Evolutionary conservation across 129 eudicot genomes (phyloP), one percentile per base, ranked within the genome.

Genomic region (Pittosporum tobira): DNA sequence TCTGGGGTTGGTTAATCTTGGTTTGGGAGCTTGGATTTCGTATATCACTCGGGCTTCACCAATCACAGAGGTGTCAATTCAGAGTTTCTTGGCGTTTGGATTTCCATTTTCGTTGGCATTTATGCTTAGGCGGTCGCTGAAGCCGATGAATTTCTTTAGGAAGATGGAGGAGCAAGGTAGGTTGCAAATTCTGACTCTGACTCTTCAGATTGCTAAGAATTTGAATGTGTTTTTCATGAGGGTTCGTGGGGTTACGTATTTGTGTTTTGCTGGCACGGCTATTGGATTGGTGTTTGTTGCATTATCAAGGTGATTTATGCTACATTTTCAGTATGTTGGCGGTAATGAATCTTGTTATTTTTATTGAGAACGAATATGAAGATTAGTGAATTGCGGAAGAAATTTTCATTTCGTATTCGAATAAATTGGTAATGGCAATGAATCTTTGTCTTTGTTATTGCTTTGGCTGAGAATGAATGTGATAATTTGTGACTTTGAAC

Each of bases 121-220:
- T 36, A 62, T 81, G 81, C 27, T 81, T 55, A 66, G 88, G 71
- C 59, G 52, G 25, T 42, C 88, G 0, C 25, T 81, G 81, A 81
- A 81, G 75, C 63, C 72, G 1, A 81, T 81, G 81, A 62, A 59
- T 47, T 81, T 81, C 77, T 81, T 81, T 52, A 70, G 61, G 71
- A 81, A 81, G 72, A 77, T 81, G 88, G 88, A 81, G 76, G 81
- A 70, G 65, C 76, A 66, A 53, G 83, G 84, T 18, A 74, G 88
- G 74, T 38, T 81, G 56, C 88, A 81, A 70, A 70, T 81, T 62
- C 24, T 81, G 64, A 81, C 88, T 28, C 58, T 79, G 9, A 66
- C 78, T 18, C 83, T 81, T 51, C 88, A 81, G 71, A 71, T 74
- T 62, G 67, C 81, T 34, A 81, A 81, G 76, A 62, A 67, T 52